Conservation (phyloP, 345 rosid species). For the Linum usitatissimum region DNA sequence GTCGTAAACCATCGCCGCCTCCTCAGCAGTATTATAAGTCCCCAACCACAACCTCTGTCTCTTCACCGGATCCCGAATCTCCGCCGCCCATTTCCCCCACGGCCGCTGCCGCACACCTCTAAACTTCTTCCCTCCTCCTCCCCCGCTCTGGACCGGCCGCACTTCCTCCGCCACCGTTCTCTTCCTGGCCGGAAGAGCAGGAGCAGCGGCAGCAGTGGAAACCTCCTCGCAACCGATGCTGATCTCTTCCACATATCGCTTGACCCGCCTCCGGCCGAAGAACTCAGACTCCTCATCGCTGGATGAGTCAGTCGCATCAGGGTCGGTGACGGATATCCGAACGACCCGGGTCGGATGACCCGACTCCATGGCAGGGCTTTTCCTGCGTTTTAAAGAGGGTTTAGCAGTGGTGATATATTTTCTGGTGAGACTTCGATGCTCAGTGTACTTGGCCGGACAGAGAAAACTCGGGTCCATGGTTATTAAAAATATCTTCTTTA, state of each 20-base stretch:
- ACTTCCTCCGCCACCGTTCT: slow-evolving; percentile 7
- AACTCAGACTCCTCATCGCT: slow-evolving; percentile 61
- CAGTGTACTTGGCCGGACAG: slow-evolving; percentile 55
- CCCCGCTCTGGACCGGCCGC: background rate
- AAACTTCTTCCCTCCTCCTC: slow-evolving; percentile 39
- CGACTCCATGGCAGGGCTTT: slow-evolving; percentile 6
- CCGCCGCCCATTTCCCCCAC: slow-evolving; percentile 99
- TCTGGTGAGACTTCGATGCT: slow-evolving; percentile 42
- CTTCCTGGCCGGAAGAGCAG: slow-evolving; percentile 16
- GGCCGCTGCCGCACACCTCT: slow-evolving; percentile 92
- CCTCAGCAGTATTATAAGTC: slow-evolving; percentile 82
- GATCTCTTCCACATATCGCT: slow-evolving; percentile 64
- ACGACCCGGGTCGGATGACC: slow-evolving; percentile 11
- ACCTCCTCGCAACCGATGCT: slow-evolving; percentile 28
- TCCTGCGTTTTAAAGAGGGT: slow-evolving; percentile 17
- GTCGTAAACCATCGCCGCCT: slow-evolving; percentile 89
- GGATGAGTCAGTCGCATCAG: slow-evolving; percentile 86
- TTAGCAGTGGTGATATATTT: slow-evolving; percentile 24
- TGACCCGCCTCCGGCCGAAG: slow-evolving; percentile 42
- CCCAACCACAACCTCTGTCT: slow-evolving; percentile 85
- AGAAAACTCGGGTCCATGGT: slow-evolving; percentile 35
- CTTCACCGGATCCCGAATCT: slow-evolving; percentile 90
- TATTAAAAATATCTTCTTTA: background rate
- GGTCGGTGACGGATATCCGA: slow-evolving; percentile 54
- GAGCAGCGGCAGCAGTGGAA: background rate